Evolutionary conservation across 495 filamentous ascomycete species (phyloP), one percentile per base, ranked within the genome.

Genomic region (Tuber indicum): DNA sequence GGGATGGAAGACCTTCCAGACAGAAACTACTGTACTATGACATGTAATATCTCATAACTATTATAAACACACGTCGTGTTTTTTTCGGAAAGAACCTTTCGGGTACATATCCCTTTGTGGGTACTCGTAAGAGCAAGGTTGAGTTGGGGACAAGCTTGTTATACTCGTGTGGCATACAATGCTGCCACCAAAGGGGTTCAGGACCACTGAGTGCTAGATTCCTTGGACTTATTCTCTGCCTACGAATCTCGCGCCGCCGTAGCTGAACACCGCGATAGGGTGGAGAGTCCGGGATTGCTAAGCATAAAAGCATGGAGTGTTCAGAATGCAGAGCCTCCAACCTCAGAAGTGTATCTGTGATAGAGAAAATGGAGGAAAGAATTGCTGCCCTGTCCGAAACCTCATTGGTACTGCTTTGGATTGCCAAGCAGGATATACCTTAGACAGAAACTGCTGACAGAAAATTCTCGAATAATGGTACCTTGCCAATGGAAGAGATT

Each of bases 21-120:
- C 86, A 0, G 88, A 87, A 17, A 85, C 71, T 36, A 89, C 86
- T 81, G 32, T 32, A 32, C 1, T 32, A 85, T 81, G 26, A 88
- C 72, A 73, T 89, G 88, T 73, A 89, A 85, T 32, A 88, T 82
- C 82, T 89, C 88, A 77, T 89, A 88, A 52, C 86, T 88, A 19
- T 84, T 85, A 16, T 87, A 87, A 1, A 12, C 84, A 79, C 10
- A 89, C 82, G 70, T 89, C 78, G 58, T 74, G 70, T 26, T 72
- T 70, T 4, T 84, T 77, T 32, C 23, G 85, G 86, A 62, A 77
- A 86, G 84, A 84, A 86, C 69, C 82, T 82, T 76, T 89, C 88
- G 0, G 88, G 87, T 47, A 89, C 82, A 87, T 87, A 46, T 1
- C 58, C 3, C 76, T 32, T 32, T 1, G 1, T 32, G 32, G 1